Conservation (phyloP, 1,284 basidiomycete genomes). For the Retiboletus flavoniger region DNA sequence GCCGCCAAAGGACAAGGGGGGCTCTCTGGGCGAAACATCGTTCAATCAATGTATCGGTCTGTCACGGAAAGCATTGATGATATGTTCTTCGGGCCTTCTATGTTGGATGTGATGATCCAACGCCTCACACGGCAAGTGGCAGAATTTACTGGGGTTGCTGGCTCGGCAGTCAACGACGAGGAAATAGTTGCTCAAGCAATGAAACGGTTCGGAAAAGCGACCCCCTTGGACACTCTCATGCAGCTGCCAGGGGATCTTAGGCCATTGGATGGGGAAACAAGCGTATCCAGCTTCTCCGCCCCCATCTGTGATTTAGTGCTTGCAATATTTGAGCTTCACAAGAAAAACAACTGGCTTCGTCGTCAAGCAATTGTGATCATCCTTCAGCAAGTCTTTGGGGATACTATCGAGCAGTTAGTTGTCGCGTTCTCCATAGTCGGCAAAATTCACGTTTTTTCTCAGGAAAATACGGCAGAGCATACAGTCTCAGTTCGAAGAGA, state of each 20-base stretch:
- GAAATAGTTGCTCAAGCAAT: slow-evolving; percentile 79
- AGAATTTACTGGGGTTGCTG: slow-evolving; percentile 81
- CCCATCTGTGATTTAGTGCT: slow-evolving; percentile 94
- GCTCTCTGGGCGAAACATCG: slow-evolving; percentile 71
- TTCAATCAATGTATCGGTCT: slow-evolving; percentile 83
- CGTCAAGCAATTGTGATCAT: slow-evolving; percentile 97
- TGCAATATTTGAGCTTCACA: slow-evolving; percentile 91
- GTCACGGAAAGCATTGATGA: slow-evolving; percentile 92
- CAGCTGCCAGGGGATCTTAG: slow-evolving; percentile 72
- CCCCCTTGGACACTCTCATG: slow-evolving; percentile 64
- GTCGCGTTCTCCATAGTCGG: neutral
- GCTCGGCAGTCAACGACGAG: slow-evolving; percentile 77
- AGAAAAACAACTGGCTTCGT: slow-evolving; percentile 93
- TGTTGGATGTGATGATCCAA: slow-evolving; percentile 92
- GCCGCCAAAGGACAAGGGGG: slow-evolving; percentile 41
- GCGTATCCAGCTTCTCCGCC: slow-evolving; percentile 82
- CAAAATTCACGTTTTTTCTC: slow-evolving; percentile 6
- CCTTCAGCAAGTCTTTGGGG: slow-evolving; percentile 91
- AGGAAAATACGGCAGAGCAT: slow-evolving; percentile 87
- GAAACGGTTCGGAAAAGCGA: slow-evolving; percentile 61
- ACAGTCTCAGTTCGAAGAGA: slow-evolving; percentile 61
- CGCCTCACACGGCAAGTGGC: slow-evolving; percentile 85
- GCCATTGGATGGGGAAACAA: slow-evolving; percentile 81
- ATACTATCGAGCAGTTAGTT: slow-evolving; percentile 87
- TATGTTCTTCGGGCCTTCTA: slow-evolving; percentile 88